Evolutionary conservation across 768 basidiomycete genomes (phyloP).

Genomic region (Phaffia tasmanica): DNA sequence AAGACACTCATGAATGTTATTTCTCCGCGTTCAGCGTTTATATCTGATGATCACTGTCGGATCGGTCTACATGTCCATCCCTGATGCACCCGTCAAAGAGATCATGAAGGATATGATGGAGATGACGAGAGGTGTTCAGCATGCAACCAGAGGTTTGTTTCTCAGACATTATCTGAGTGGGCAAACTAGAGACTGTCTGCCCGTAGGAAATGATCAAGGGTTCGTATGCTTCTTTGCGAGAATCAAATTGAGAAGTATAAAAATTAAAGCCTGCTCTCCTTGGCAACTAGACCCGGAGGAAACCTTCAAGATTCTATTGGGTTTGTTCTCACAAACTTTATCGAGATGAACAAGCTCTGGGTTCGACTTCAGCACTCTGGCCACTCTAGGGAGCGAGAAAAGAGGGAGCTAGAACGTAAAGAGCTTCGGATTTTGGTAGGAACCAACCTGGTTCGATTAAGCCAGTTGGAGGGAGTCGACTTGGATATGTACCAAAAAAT

Average conservation of each 20-base stretch:
- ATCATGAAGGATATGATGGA: conserved; percentile 99
- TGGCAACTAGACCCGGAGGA: conserved; percentile 55
- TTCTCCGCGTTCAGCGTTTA: conserved; percentile 30
- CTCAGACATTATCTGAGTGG: conserved; percentile 92
- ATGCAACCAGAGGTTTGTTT: conserved; percentile 93
- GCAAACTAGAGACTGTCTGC: conserved; percentile 91
- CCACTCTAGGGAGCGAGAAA: conserved; percentile 91
- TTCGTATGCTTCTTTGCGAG: conserved; percentile 37
- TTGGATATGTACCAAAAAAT: conserved; percentile 73
- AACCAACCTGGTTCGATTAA: conserved; percentile 89
- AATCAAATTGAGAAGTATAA: neutral
- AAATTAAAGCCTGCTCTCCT: neutral
- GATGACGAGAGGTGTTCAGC: conserved; percentile 93
- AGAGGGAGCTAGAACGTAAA: conserved; percentile 88
- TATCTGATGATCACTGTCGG: conserved; percentile 99
- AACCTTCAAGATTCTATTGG: conserved; percentile 89
- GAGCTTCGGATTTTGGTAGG: conserved; percentile 94
- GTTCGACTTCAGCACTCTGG: conserved; percentile 96
- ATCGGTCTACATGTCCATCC: conserved; percentile 96
- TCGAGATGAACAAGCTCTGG: conserved; percentile 99
- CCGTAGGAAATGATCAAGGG: conserved; percentile 74
- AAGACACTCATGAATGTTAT: neutral
- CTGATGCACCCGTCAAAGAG: conserved; percentile 94
- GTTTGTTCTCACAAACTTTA: conserved; percentile 95
- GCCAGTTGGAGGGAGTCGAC: conserved; percentile 92